phyloP scores from a whole-genome alignment of 805 yeast species.

The Clavispora santaluciae region DNA sequence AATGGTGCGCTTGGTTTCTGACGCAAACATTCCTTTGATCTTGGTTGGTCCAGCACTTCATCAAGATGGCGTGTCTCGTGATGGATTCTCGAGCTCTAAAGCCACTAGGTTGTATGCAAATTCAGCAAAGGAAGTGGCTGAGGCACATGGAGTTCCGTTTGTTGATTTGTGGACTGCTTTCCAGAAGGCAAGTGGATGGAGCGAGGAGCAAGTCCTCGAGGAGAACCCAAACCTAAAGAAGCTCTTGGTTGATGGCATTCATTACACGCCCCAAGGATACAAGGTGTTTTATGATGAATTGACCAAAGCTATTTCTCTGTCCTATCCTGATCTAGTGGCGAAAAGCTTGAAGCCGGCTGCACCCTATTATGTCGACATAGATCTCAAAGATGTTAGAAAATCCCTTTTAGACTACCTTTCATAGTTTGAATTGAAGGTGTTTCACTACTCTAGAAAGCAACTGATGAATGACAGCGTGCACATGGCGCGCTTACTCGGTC shows the following conservation, averaged over 20 bases:
- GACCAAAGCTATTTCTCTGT: conserved; percentile 28
- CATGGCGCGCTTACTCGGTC: too few relatives aligned
- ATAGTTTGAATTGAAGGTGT: neutral
- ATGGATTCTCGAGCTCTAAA: conserved; percentile 35
- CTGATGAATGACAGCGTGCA: too few relatives aligned
- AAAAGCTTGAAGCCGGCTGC: conserved; percentile 30
- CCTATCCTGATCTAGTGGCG: conserved; percentile 48
- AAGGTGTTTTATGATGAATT: conserved; percentile 43
- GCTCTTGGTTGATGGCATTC: conserved; percentile 49
- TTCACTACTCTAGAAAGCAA: too few relatives aligned
- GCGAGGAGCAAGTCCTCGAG: conserved; percentile 34
- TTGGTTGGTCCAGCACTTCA: conserved; percentile 62
- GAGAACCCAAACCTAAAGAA: conserved; percentile 12
- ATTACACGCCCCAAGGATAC: conserved; percentile 54
- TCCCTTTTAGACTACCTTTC: conserved; percentile 5
- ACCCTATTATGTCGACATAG: conserved; percentile 39
- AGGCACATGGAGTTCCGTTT: conserved; percentile 46
- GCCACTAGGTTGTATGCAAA: conserved; percentile 47
- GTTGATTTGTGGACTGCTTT: conserved; percentile 51
- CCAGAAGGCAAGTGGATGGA: conserved; percentile 25
- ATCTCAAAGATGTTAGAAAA: conserved; percentile 7
- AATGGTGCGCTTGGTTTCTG: conserved; percentile 38
- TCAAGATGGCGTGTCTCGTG: conserved; percentile 30
- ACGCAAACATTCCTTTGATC: conserved; percentile 46
- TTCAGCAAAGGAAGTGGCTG: conserved; percentile 44